Evolutionary conservation across 2,329 filamentous ascomycete species (phyloP), one percentile per base, ranked within the genome.

Genomic region (Aschersonia sp.): DNA sequence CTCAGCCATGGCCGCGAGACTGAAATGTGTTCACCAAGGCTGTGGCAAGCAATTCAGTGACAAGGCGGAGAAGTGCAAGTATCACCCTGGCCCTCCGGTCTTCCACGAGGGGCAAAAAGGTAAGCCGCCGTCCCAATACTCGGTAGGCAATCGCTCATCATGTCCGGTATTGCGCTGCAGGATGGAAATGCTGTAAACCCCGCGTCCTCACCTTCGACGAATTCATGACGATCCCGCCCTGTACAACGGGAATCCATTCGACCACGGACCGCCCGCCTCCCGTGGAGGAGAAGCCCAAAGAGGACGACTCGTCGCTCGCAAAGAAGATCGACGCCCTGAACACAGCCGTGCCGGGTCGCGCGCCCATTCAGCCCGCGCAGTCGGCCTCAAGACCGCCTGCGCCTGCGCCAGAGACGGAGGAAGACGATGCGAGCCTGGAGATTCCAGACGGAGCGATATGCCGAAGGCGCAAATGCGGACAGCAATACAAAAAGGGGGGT

Each of bases 21-120:
- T 81, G 59, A 97, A 94, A 71, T 98, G 92, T 66, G 87, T 96
- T 50, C 92, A 96, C 71, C 89, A 94, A 67, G 88, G 89, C 63
- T 98, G 92, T 67, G 87, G 85, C 59, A 97, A 96, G 74, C 67
- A 73, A 54, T 97, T 87, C 66, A 81, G 81, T 45, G 84, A 96
- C 64, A 68, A 81, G 8, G 79, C 87, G 42, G 90, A 95, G 65
- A 75, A 81, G 56, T 98, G 92, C 69, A 70, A 79, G 57, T 97
- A 96, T 70, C 92, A 98, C 68, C 87, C 90, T 42, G 89, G 89
- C 49, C 87, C 89, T 54, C 92, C 92, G 43, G 75, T 92, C 63
- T 98, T 98, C 66, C 92, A 97, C 64, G 92, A 98, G 70, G 92
- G 92, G 52, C 90, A 96, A 69, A 97, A 98, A 81, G 92, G 90